Evolutionary conservation across 2,329 filamentous ascomycete genomes (phyloP).

Genomic region (Aureobasidium sp.): DNA sequence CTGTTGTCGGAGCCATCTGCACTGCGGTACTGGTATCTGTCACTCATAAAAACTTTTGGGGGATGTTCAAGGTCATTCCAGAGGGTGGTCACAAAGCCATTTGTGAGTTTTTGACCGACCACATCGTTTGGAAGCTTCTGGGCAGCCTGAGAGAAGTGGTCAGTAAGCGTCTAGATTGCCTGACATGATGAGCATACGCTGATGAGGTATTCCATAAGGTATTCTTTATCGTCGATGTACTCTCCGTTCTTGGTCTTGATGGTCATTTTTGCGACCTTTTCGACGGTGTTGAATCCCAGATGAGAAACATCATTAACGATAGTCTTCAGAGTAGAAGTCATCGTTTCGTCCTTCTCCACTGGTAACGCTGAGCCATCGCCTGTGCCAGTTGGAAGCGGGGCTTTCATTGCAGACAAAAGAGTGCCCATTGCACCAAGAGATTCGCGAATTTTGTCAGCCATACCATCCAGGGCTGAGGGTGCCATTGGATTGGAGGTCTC

Average conservation of each 20-base stretch:
- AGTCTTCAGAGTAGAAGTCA: slow-evolving; percentile 17
- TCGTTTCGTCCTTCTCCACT: slow-evolving; percentile 19
- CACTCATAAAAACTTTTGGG: slow-evolving; percentile 38
- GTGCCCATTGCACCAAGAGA: slow-evolving; percentile 24
- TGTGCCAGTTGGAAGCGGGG: slow-evolving; percentile 32
- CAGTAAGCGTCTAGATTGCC: neutral
- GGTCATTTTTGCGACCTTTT: slow-evolving; percentile 28
- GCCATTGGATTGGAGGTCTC: slow-evolving; percentile 15
- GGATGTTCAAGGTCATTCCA: slow-evolving; percentile 45
- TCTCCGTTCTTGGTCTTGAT: slow-evolving; percentile 38
- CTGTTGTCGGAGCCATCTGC: slow-evolving; percentile 50
- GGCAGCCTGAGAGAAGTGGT: slow-evolving; percentile 27
- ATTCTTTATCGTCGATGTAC: slow-evolving; percentile 54
- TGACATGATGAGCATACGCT: slow-evolving; percentile 27
- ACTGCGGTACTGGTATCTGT: slow-evolving; percentile 41
- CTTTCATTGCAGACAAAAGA: slow-evolving; percentile 27
- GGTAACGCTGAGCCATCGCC: slow-evolving; percentile 39
- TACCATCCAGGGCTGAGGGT: slow-evolving; percentile 23
- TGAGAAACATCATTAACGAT: slow-evolving; percentile 25
- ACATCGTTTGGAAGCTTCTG: slow-evolving; percentile 36
- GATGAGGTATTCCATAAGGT: slow-evolving; percentile 54
- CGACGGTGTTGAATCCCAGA: slow-evolving; percentile 32
- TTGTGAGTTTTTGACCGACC: slow-evolving; percentile 35
- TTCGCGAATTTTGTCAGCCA: slow-evolving; percentile 19
- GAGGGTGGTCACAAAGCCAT: slow-evolving; percentile 38